Conservation (phyloP, 352 stramenopile species). For the Phytophthora meadii region DNA sequence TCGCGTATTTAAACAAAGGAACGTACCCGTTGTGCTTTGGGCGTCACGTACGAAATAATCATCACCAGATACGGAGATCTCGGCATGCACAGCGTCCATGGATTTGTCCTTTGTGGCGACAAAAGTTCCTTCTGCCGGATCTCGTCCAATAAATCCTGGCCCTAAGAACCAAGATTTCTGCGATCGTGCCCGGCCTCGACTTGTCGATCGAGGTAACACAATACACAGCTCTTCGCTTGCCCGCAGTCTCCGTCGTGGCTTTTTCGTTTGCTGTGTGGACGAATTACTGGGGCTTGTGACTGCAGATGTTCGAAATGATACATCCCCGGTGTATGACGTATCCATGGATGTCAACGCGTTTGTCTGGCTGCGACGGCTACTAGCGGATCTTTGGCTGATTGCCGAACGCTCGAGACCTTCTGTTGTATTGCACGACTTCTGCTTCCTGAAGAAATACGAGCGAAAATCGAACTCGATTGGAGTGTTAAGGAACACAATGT, state of each 20-base stretch:
- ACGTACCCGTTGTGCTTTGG: conserved; percentile 57
- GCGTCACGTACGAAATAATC: conserved; percentile 70
- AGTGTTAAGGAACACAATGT: conserved; percentile 38
- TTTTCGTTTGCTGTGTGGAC: conserved; percentile 1
- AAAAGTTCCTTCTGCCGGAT: conserved; percentile 54
- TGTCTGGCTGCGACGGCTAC: conserved; percentile 15
- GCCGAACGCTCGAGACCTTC: conserved; percentile 25
- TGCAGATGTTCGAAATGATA: neutral
- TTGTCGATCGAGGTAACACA: conserved; percentile 42
- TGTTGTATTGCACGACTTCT: conserved; percentile 3
- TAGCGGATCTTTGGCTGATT: conserved; percentile 28
- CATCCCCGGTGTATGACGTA: conserved; percentile 5
- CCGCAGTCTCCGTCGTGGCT: conserved; percentile 41
- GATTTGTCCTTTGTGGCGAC: conserved; percentile 62
- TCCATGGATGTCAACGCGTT: conserved; percentile 5
- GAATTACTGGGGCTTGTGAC: neutral
- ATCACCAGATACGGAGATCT: conserved; percentile 63
- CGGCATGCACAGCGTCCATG: conserved; percentile 74
- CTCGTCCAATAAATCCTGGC: conserved; percentile 64
- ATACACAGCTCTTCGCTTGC: conserved; percentile 68
- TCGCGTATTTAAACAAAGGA: conserved; percentile 74
- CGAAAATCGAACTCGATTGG: conserved; percentile 33
- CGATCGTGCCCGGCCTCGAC: conserved; percentile 21
- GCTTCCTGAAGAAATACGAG: conserved; percentile 26
- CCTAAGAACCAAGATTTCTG: conserved; percentile 73